phyloP scores from a whole-genome alignment of 805 yeast genomes.

The Saturnispora kantuleensis region DNA sequence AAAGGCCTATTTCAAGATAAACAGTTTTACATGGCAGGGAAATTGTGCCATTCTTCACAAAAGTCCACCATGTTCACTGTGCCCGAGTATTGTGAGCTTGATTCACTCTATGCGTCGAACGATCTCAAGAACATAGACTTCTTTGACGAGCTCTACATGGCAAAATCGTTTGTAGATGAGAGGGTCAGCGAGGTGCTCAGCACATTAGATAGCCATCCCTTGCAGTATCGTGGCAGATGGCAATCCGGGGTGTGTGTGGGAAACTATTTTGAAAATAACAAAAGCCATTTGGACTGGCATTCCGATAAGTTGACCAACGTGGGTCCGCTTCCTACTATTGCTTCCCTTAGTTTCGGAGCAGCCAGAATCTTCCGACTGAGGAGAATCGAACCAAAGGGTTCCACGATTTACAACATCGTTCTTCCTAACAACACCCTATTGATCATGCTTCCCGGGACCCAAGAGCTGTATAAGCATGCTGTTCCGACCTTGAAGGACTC shows the following conservation, averaged over 20 bases:
- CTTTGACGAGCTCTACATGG: slow-evolving; percentile 12
- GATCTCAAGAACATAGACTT: slow-evolving; percentile 1
- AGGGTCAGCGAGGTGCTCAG: slow-evolving; percentile 17
- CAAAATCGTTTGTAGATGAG: slow-evolving; percentile 9
- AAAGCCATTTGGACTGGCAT: slow-evolving; percentile 59
- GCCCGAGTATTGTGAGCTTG: not conserved
- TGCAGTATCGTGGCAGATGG: slow-evolving; percentile 38
- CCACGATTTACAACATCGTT: slow-evolving; percentile 37
- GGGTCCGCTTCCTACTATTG: slow-evolving; percentile 64
- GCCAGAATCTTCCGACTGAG: slow-evolving; percentile 57
- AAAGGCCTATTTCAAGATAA: slow-evolving; percentile 30
- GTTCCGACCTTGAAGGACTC: slow-evolving; percentile 39
- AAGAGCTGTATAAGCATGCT: slow-evolving; percentile 63
- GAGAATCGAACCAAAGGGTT: slow-evolving; percentile 24
- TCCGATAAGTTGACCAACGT: slow-evolving; percentile 63
- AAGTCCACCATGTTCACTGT: slow-evolving; percentile 29
- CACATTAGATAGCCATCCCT: slow-evolving; percentile 23
- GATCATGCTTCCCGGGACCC: slow-evolving; percentile 72
- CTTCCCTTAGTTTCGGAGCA: slow-evolving; percentile 59
- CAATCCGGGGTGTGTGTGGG: slow-evolving; percentile 42
- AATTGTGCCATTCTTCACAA: slow-evolving; percentile 52
- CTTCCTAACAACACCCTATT: slow-evolving; percentile 61
- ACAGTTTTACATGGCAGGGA: slow-evolving; percentile 54
- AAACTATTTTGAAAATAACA: slow-evolving; percentile 42
- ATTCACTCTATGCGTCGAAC: slow-evolving; percentile 4